These are phyloP conservation scores for Olyra latifolia DNA, from an alignment of 176 grass and related monocot species.

Conservation along the genomic window DNA sequence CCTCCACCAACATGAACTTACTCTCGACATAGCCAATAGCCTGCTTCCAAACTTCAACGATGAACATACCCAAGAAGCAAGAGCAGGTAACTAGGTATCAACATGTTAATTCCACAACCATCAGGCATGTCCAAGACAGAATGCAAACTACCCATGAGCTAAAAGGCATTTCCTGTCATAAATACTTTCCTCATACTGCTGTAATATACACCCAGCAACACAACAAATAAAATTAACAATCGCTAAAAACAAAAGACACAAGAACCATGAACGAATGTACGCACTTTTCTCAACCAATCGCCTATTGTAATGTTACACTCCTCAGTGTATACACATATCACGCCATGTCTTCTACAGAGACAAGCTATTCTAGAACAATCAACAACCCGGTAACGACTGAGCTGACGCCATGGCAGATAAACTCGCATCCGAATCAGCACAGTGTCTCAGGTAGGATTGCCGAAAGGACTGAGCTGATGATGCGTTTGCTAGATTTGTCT, in stretches of 20 bases:
- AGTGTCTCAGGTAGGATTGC: constrained; percentile 75
- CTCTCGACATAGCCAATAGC: neutral
- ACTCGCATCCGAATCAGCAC: constrained; percentile 59
- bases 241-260: neutral
- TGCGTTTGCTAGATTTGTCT: constrained; percentile 38
- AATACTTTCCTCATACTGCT: neutral
- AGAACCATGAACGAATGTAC: neutral
- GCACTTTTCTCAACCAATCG: constrained; percentile 15
- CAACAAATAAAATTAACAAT: neutral
- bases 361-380: constrained; percentile 18
- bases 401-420: constrained; percentile 66
- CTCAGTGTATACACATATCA: constrained; percentile 31
- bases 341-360: neutral
- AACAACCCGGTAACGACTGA: constrained; percentile 79
- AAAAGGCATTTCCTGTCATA: neutral
- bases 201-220: constrained; percentile 18
- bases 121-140: neutral
- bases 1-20: neutral
- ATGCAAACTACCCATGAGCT: neutral
- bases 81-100: neutral
- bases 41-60: neutral
- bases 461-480: constrained; percentile 60
- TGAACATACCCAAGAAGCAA: too few species aligned
- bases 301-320: constrained; percentile 1
- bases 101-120: neutral